phyloP scores from a whole-genome alignment of 805 yeast genomes.

The Jamesozyma rosinii region DNA sequence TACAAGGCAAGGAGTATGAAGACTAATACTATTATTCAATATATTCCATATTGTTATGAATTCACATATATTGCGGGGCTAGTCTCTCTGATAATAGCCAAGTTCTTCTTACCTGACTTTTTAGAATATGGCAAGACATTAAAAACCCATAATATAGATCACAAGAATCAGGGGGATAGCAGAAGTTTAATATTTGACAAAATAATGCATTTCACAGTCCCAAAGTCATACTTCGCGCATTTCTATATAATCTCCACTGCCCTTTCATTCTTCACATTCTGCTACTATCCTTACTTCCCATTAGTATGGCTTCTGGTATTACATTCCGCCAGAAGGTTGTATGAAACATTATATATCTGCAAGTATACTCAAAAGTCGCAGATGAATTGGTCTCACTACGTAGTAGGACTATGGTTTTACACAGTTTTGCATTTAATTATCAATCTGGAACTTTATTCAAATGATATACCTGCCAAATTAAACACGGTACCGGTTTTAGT shows the following conservation, averaged over 20 bases:
- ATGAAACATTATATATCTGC: slow-evolving; percentile 45
- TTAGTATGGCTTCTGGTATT: slow-evolving; percentile 28
- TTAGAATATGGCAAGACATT: slow-evolving; percentile 41
- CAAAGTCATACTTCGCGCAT: slow-evolving; percentile 55
- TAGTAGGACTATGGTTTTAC: slow-evolving; percentile 57
- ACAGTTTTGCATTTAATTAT: slow-evolving; percentile 37
- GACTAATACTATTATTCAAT: not conserved
- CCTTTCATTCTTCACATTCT: slow-evolving; percentile 21
- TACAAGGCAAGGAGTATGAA: not conserved
- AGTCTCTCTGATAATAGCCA: slow-evolving; percentile 29
- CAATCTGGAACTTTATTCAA: slow-evolving; percentile 22
- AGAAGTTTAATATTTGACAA: slow-evolving; percentile 2
- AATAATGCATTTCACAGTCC: slow-evolving; percentile 38
- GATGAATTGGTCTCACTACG: slow-evolving; percentile 59
- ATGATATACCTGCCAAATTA: slow-evolving; percentile 6
- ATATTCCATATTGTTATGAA: slow-evolving; percentile 5
- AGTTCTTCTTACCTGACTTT: slow-evolving; percentile 28
- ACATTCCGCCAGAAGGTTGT: slow-evolving; percentile 48
- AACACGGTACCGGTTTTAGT: slow-evolving; percentile 17
- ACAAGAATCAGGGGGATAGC: not conserved
- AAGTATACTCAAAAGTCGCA: slow-evolving; percentile 39
- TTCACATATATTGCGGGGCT: slow-evolving; percentile 15
- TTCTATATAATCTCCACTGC: slow-evolving; percentile 44
- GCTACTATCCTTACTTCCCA: slow-evolving; percentile 6
- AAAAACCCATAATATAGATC: slow-evolving; percentile 3